Evolutionary conservation across 352 stramenopile genomes (phyloP).

Genomic region (Pythium pyrilobum): DNA sequence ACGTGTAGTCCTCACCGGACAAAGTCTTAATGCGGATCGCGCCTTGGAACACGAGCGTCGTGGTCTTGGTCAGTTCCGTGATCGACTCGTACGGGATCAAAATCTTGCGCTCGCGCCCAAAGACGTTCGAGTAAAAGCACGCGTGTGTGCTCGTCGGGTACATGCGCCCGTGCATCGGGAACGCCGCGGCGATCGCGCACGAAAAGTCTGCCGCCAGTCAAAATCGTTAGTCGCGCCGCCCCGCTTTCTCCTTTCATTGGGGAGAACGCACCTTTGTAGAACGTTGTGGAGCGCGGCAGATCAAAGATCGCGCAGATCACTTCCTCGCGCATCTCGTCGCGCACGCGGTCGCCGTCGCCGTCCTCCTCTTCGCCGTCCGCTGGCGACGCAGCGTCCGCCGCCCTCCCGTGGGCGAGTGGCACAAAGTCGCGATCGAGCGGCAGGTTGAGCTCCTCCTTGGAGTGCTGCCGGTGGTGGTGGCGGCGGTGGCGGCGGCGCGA

Average conservation of each 20-base stretch:
- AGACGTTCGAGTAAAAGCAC: slow-evolving; percentile 88
- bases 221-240: background rate
- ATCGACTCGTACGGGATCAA: slow-evolving; percentile 84
- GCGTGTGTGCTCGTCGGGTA: slow-evolving; percentile 78
- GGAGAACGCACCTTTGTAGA: slow-evolving; percentile 60
- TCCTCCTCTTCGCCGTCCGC: slow-evolving; percentile 17
- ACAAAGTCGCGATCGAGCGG: slow-evolving; percentile 45
- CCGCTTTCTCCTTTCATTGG: background rate
- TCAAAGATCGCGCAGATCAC: slow-evolving; percentile 88
- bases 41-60: slow-evolving; percentile 76
- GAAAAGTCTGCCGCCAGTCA: slow-evolving; percentile 59
- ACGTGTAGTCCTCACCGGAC: slow-evolving; percentile 65
- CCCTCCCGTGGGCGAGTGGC: slow-evolving; percentile 27
- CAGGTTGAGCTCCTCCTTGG: slow-evolving; percentile 23
- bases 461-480: background rate
- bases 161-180: slow-evolving; percentile 86
- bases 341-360: slow-evolving; percentile 24
- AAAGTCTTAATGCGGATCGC: slow-evolving; percentile 62
- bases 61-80: slow-evolving; percentile 74
- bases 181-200: slow-evolving; percentile 68
- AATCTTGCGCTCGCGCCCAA: slow-evolving; percentile 85
- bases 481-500: background rate
- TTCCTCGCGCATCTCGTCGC: slow-evolving; percentile 64
- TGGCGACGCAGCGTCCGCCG: background rate
- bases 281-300: slow-evolving; percentile 58